phyloP scores from a whole-genome alignment of 495 filamentous ascomycete genomes.

The Penicillium longicatenatum region DNA sequence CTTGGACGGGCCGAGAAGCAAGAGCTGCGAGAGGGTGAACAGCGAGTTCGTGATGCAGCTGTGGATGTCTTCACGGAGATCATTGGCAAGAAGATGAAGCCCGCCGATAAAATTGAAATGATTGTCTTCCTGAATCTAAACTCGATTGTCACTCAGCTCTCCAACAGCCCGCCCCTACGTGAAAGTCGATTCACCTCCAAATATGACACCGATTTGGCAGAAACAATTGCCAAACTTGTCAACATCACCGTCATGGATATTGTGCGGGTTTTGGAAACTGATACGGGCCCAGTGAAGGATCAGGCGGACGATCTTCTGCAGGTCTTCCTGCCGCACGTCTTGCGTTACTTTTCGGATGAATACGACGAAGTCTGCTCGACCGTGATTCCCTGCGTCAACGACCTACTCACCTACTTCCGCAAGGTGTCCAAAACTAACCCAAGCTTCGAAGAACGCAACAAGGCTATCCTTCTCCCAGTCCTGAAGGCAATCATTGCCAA shows the following conservation, averaged over 20 bases:
- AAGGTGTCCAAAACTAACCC: slow-evolving; percentile 66
- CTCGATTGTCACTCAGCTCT: slow-evolving; percentile 77
- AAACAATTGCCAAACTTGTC: slow-evolving; percentile 92
- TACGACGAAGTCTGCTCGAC: slow-evolving; percentile 97
- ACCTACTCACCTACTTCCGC: slow-evolving; percentile 83
- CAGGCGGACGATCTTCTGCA: slow-evolving; percentile 75
- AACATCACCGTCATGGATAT: slow-evolving; percentile 87
- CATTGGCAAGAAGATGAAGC: slow-evolving; percentile 95
- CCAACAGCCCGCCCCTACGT: slow-evolving; percentile 74
- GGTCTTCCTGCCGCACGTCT: slow-evolving; percentile 77
- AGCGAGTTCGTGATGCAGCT: slow-evolving; percentile 80
- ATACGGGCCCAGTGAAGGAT: slow-evolving; percentile 55
- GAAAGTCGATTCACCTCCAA: slow-evolving; percentile 74
- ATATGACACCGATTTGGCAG: slow-evolving; percentile 93
- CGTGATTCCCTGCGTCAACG: slow-evolving; percentile 86
- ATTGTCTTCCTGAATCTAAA: slow-evolving; percentile 86
- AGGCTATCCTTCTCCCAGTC: slow-evolving; percentile 78
- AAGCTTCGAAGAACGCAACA: slow-evolving; percentile 65
- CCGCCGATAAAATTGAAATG: slow-evolving; percentile 88
- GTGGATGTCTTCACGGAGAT: slow-evolving; percentile 94
- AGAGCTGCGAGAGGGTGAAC: slow-evolving; percentile 55
- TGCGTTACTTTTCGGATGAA: slow-evolving; percentile 95
- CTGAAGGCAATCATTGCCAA: slow-evolving; percentile 89
- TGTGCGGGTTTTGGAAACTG: slow-evolving; percentile 70
- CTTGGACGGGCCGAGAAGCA: slow-evolving; percentile 60